Base-by-base conservation (phyloP, 2,329 filamentous ascomycete species). In the Lasiodiplodia sp. region DNA sequence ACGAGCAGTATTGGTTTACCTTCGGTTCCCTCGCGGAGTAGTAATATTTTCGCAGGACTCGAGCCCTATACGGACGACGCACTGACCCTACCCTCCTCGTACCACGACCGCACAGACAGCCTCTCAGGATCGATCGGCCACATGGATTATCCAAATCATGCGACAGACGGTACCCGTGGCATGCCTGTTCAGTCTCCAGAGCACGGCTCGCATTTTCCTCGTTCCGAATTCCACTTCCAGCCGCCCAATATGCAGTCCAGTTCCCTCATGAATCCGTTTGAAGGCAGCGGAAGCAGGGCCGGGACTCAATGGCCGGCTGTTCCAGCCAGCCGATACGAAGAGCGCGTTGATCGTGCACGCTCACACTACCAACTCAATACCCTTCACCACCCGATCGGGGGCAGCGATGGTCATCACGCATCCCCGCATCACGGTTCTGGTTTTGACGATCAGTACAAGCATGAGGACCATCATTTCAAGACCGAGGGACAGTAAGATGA, bases 401-500 rank as follows among this genome's bases (percentile, higher is more conserved):
- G 37, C 5, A 60, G 21, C 5, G 57, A 62, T 11, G 57, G 57
- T 8, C 40, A 60, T 38, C 56, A 62, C 40, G 21, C 38, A 16
- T 62, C 57, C 12, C 31, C 57, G 16, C 40, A 62, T 18, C 57
- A 49, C 38, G 34, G 40, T 25, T 31, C 57, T 31, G 23, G 57
- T 18, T 62, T 31, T 25, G 57, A 62, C 25, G 57, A 62, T 31
- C 57, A 62, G 40, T 62, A 31, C 57, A 62, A 62, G 23, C 56
- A 60, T 28, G 57, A 62, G 12, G 57, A 40, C 25, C 40, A 62
- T 25, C 57, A 62, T 44, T 62, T 49, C 11, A 62, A 62, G 57
- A 21, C 57, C 38, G 57, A 62, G 40, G 57, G 57, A 49, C 40
- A 34, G n/a, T 62, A 38, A 47, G n/a, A 47, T n/a, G 23, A n/a